phyloP scores from a whole-genome alignment of 169 alveolate species.

The Cryptosporidium parvum region DNA sequence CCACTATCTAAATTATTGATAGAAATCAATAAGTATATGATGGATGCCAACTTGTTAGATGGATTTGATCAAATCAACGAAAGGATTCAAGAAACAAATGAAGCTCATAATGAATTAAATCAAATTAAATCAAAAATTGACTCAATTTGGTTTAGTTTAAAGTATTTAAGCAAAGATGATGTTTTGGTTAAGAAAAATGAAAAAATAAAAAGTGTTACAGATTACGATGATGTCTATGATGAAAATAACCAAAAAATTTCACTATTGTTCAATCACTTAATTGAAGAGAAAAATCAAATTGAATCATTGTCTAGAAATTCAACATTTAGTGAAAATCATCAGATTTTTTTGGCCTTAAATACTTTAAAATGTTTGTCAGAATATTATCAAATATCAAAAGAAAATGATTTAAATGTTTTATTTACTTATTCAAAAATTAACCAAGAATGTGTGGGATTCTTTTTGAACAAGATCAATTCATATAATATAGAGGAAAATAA shows the following conservation, averaged over 20 bases:
- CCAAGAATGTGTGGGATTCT: constrained; percentile 12
- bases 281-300: background rate
- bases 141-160: constrained; percentile 28
- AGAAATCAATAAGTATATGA: constrained; percentile 7
- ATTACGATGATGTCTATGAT: constrained; percentile 9
- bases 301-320: background rate
- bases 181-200: constrained; percentile 11
- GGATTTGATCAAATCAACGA: background rate
- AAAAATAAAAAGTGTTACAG: constrained; percentile 10
- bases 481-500: background rate
- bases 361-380: constrained; percentile 23
- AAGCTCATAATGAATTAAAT: background rate
- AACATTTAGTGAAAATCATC: background rate
- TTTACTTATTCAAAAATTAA: constrained; percentile 10
- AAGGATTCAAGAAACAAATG: constrained; percentile 9
- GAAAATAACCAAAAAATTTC: constrained; percentile 16
- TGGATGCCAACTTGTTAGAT: background rate
- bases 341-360: background rate
- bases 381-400: constrained; percentile 3
- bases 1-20: constrained; percentile 13
- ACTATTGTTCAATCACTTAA: background rate
- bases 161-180: constrained; percentile 31
- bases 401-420: background rate
- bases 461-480: background rate
- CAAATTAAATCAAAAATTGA: constrained; percentile 14